phyloP scores from a whole-genome alignment of 768 basidiomycete genomes.

The Tricholoma matsutake region DNA sequence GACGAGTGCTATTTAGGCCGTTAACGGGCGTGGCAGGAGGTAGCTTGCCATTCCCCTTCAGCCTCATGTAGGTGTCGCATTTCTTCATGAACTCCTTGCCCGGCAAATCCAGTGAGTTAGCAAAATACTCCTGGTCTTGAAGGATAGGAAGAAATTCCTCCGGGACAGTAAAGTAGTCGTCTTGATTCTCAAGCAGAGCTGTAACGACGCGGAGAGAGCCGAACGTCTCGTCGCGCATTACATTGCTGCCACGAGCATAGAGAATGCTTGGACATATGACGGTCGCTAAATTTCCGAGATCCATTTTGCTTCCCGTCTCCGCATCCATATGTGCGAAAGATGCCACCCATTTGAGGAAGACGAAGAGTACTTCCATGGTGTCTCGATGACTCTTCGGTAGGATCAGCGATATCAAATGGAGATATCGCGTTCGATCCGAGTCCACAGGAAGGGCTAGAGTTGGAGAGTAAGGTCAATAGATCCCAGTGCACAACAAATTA shows the following conservation, averaged over 20 bases:
- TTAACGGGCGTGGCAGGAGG: conserved; percentile 35
- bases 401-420: conserved; percentile 83
- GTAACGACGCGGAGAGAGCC: conserved; percentile 84
- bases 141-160: conserved; percentile 84
- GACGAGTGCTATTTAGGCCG: conserved; percentile 38
- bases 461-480: conserved; percentile 6
- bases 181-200: conserved; percentile 85
- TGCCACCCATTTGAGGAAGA: conserved; percentile 99
- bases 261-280: conserved; percentile 99
- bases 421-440: conserved; percentile 74
- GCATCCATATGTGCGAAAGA: conserved; percentile 98
- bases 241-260: conserved; percentile 82
- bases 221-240: conserved; percentile 92
- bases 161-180: conserved; percentile 94
- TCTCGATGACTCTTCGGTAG: conserved; percentile 94
- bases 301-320: conserved; percentile 98
- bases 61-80: conserved; percentile 84
- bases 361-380: conserved; percentile 96
- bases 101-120: conserved; percentile 82
- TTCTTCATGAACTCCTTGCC: conserved; percentile 96
- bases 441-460: conserved; percentile 66
- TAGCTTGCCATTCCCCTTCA: conserved; percentile 62
- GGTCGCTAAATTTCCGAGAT: conserved; percentile 90
- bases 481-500: not conserved
- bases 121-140: conserved; percentile 90